Evolutionary conservation across 2,329 filamentous ascomycete genomes (phyloP), one percentile per base, ranked within the genome.

Genomic region (Beauveria pseudobassiana): DNA sequence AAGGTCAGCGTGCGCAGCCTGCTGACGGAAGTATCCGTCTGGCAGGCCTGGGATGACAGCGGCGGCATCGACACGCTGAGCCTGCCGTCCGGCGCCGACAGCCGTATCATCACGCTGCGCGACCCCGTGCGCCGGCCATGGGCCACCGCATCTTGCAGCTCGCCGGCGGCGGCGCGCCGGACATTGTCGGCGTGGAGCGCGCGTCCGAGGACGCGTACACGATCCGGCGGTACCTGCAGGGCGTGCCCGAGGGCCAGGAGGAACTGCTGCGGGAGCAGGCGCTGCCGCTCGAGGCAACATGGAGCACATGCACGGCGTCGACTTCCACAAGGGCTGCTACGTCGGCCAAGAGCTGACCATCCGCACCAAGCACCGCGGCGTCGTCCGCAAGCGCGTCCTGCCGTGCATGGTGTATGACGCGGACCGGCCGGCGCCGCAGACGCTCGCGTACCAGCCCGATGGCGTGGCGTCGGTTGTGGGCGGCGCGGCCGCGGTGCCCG

Each of bases 311-410:
- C 83, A 84, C 53, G 95, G 86, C 28, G 88, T 99, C 66, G 91
- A 97, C 75, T 99, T 95, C 77, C 86, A 86, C 71, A 99, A 99
- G 77, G 95, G 95, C 8, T 99, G 95, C 76, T 99, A 99, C 74
- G 86, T 98, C 8, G 95, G 95, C 0, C 95, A 99, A 76, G 95
- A 99, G 74, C 82, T 99, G 65, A 98, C 95, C 1, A 96, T 98
- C 66, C 88, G 95, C 48, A 99, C 95, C 1, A 89, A 93, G 72
- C 95, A 99, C 75, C 93, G 89, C 14, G 95, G 95, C 24, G 91
- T 99, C 18, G 91, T 99, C 46, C 83, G 95, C 64, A 96, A 97
- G 80, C 83, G 95, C 55, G 85, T 98, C 55, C 74, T 99, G 58
- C 95, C 95, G 0, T 87, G 93, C 40, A 76, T 88, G 65, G 70